Percentiles rank a stretch among this genome's conserved stretches.
phyloP scores from a whole-genome alignment of 352 stramenopile species.

The Pythium sukuiense region DNA sequence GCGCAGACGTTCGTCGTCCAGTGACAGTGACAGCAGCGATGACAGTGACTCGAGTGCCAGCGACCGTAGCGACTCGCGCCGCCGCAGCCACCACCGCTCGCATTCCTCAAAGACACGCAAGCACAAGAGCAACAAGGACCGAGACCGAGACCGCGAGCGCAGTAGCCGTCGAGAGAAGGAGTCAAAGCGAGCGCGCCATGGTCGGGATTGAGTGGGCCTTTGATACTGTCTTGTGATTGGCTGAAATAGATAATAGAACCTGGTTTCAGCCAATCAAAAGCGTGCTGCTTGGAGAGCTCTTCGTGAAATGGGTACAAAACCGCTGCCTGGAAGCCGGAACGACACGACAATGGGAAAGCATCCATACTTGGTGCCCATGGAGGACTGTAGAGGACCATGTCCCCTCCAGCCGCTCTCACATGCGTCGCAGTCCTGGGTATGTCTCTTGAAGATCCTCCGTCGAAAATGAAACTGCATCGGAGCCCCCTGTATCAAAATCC shows the following conservation, averaged over 20 bases:
- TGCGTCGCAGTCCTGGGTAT: not conserved
- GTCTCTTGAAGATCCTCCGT: slow-evolving; percentile 10
- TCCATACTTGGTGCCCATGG: not conserved
- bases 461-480: slow-evolving; percentile 2
- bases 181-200: slow-evolving; percentile 53
- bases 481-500: not conserved
- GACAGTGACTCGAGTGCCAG: slow-evolving; percentile 25
- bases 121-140: slow-evolving; percentile 20
- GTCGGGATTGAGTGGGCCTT: not conserved
- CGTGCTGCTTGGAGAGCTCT: slow-evolving; percentile 12
- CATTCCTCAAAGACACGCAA: slow-evolving; percentile 30
- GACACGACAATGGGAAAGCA: not conserved
- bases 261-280: slow-evolving; percentile 16
- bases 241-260: not conserved
- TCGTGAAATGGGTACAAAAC: slow-evolving; percentile 24
- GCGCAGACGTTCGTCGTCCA: slow-evolving; percentile 18
- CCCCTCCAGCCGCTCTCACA: too few relatives aligned
- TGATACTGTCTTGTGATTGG: slow-evolving; percentile 17
- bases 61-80: slow-evolving; percentile 16
- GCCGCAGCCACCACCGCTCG: slow-evolving; percentile 18
- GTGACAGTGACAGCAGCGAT: slow-evolving; percentile 18
- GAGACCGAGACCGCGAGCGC: slow-evolving; percentile 1
- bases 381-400: not conserved
- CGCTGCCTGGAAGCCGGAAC: not conserved
- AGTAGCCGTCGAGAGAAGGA: slow-evolving; percentile 27